Evolutionary conservation across 768 basidiomycete genomes (phyloP), one percentile per base, ranked within the genome.

Genomic region (Lactarius pseudohatsudake): DNA sequence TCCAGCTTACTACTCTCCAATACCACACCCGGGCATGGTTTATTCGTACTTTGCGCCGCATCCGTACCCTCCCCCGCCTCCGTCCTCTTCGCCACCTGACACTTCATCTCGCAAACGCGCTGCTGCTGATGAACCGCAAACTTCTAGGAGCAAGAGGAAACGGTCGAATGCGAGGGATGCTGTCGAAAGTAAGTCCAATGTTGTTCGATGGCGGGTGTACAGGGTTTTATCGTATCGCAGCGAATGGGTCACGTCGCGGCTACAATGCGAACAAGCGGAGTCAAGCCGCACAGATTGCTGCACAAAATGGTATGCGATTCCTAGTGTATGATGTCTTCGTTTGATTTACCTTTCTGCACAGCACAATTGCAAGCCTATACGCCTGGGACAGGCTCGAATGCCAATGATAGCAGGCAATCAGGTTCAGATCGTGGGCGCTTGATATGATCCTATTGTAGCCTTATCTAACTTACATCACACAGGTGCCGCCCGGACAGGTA

Each of bases 221-320:
- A 2, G 43, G 4, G 26, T 36, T 38, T 67, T 41, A 64, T 34
- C 59, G 30, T 62, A 28, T 50, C 38, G 16, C 26, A 61, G 61
- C 69, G 63, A 73, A 68, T 18, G 69, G 83, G 55, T 84, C 86
- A 45, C 86, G 85, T 77, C 85, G 88, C 70, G 89, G 87, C 53
- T 87, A 86, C 71, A 88, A 82, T 68, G 79, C 86, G 61, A 90
- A 87, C 79, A 91, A 89, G 76, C 87, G 89, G 65, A 86, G 77
- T 68, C 89, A 91, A 64, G 85, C 86, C 30, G 87, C 86, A 2
- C 83, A 86, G 71, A 84, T 85, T 72, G 82, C 84, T 36, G 85
- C 85, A 53, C 84, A 86, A 73, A 87, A 85, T 71, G 86, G 89
- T 90, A 72, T 65, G 79, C 64, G 56, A 40, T 60, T 59, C 59